phyloP scores from a whole-genome alignment of 2,329 filamentous ascomycete genomes.

The Capronia americana region DNA sequence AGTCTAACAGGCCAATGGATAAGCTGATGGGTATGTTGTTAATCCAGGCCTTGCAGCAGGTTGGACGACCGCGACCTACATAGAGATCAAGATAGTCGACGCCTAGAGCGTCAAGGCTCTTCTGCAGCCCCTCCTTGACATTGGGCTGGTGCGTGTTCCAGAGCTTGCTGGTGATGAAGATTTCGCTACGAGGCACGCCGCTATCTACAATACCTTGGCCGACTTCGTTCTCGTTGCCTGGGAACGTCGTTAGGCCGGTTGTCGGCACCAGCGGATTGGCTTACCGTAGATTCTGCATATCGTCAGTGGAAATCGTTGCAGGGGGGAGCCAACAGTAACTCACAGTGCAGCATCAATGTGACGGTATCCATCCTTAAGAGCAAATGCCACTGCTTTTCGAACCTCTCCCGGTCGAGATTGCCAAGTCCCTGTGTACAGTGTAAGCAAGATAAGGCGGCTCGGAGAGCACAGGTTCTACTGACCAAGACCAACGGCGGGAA shows the following conservation, averaged over 20 bases:
- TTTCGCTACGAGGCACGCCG: slow-evolving; percentile 66
- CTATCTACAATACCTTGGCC: slow-evolving; percentile 68
- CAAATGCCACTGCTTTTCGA: slow-evolving; percentile 71
- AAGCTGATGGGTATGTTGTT: slow-evolving; percentile 42
- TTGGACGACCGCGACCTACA: slow-evolving; percentile 10
- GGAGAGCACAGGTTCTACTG: not conserved
- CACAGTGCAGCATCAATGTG: slow-evolving; percentile 69
- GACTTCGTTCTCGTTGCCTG: slow-evolving; percentile 75
- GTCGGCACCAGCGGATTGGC: slow-evolving; percentile 1
- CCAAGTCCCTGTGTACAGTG: slow-evolving; percentile 61
- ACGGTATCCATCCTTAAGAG: slow-evolving; percentile 71
- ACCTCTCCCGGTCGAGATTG: slow-evolving; percentile 73
- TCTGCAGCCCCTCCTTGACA: slow-evolving; percentile 56
- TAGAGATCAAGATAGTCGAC: slow-evolving; percentile 69
- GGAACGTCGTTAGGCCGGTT: slow-evolving; percentile 46
- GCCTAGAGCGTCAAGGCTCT: slow-evolving; percentile 64
- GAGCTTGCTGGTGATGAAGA: slow-evolving; percentile 80
- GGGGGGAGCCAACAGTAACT: not conserved
- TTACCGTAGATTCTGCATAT: slow-evolving; percentile 20
- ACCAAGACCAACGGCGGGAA: slow-evolving; percentile 58
- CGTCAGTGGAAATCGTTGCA: slow-evolving; percentile 7
- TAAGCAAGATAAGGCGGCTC: not conserved
- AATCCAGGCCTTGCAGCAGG: not conserved
- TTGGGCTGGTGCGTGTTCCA: slow-evolving; percentile 71
- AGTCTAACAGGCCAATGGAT: slow-evolving; percentile 59